These are phyloP conservation scores for Paracoccidioides lutzii DNA, from an alignment of 2,329 filamentous ascomycete species.

Conservation along the genomic window DNA sequence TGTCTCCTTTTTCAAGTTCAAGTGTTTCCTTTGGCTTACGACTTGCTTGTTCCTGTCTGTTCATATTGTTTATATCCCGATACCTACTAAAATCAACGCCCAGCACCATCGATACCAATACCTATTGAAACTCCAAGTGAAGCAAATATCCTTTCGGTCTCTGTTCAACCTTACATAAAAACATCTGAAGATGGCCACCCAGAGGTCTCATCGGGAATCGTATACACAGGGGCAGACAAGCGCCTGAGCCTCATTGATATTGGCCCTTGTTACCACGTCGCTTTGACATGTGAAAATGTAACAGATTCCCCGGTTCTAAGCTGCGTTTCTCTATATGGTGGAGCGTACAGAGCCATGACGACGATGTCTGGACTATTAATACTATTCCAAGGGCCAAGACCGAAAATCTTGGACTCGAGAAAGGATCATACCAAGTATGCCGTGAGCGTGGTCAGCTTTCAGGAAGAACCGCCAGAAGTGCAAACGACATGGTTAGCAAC, in stretches of 20 bases:
- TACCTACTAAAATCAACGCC: background rate
- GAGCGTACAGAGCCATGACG: conserved; percentile 36
- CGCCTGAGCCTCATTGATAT: conserved; percentile 35
- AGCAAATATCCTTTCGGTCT: conserved; percentile 42
- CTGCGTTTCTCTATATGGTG: conserved; percentile 30
- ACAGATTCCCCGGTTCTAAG: conserved; percentile 40
- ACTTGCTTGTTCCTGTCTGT: background rate
- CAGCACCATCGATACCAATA: conserved; percentile 36
- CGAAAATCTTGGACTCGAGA: conserved; percentile 33
- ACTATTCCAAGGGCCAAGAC: conserved; percentile 31
- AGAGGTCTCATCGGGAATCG: conserved; percentile 17
- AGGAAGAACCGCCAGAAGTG: conserved; percentile 18
- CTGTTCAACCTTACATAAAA: conserved; percentile 28
- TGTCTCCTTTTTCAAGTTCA: background rate
- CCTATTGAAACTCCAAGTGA: conserved; percentile 33
- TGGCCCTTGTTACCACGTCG: conserved; percentile 10
- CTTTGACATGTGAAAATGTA: conserved; percentile 18
- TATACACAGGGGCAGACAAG: conserved; percentile 36
- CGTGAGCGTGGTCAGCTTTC: conserved; percentile 36
- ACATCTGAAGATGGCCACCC: conserved; percentile 8
- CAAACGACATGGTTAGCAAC: conserved; percentile 37
- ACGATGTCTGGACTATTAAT: conserved; percentile 47
- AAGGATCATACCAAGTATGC: conserved; percentile 48
- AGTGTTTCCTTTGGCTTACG: background rate
- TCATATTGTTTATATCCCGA: no score